A percentile compares a stretch with the other conserved stretches of the same genome.
phyloP scores from a whole-genome alignment of 2,329 filamentous ascomycete species.

The Talaromyces funiculosus region DNA sequence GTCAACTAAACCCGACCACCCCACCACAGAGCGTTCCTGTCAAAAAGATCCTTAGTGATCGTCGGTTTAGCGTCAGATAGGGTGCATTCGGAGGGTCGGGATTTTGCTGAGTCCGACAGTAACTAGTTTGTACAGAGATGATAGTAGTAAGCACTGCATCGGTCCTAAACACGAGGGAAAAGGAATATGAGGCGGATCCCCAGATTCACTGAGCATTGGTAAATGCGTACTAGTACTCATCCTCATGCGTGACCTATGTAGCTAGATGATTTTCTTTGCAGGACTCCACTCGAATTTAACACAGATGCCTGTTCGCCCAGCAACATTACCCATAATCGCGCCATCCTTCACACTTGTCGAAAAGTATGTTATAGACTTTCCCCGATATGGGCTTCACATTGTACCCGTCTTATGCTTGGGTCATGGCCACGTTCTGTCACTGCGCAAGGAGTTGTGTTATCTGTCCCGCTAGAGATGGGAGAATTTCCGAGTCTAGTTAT shows the following conservation, averaged over 20 bases:
- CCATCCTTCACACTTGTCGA: background rate
- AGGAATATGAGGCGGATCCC: constrained; percentile 2
- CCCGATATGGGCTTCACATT: background rate
- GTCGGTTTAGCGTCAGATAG: constrained; percentile 3
- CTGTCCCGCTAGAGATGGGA: background rate
- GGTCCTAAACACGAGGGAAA: background rate
- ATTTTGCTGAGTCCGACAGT: constrained; percentile 1
- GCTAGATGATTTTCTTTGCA: constrained; percentile 7
- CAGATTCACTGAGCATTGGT: background rate
- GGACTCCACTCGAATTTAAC: constrained; percentile 2
- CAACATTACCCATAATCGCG: background rate
- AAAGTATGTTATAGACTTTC: background rate
- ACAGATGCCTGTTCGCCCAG: background rate
- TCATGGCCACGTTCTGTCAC: background rate
- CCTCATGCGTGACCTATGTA: background rate
- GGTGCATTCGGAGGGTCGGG: background rate
- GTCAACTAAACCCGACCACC: background rate
- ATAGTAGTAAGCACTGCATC: background rate
- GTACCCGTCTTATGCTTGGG: background rate
- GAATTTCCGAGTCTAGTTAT: background rate
- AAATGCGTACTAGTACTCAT: background rate
- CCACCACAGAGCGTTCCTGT: constrained; percentile 2
- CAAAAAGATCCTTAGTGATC: constrained; percentile 5
- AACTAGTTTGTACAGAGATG: background rate
- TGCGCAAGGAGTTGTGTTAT: background rate